Percentiles rank a stretch among this genome's conserved stretches.
phyloP scores from a whole-genome alignment of 176 grass and related monocot species.

The Dactylis glomerata region DNA sequence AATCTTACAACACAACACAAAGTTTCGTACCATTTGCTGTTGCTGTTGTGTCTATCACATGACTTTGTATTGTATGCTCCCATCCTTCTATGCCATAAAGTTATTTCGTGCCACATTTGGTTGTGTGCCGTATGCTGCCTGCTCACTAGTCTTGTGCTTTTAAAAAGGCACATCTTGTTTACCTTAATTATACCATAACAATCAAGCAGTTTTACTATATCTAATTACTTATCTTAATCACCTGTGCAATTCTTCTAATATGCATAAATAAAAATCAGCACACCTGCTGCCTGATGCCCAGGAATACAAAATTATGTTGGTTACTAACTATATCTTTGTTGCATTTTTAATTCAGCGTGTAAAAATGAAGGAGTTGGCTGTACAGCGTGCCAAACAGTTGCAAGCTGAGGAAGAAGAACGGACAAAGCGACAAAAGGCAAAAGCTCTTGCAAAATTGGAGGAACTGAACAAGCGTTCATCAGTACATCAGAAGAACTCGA shows the following conservation, averaged over 20 bases:
- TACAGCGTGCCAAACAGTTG: slow-evolving; percentile 76
- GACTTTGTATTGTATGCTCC: background rate
- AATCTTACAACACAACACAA: background rate
- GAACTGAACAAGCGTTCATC: slow-evolving; percentile 77
- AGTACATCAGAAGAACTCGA: slow-evolving; percentile 43
- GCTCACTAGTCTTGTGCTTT: background rate
- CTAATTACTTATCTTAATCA: slow-evolving; percentile 1
- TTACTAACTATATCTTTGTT: slow-evolving; percentile 32
- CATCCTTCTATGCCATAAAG: background rate
- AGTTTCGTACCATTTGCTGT: background rate
- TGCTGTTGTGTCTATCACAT: background rate
- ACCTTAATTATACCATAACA: background rate
- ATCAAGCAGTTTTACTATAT: background rate
- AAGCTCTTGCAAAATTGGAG: slow-evolving; percentile 92
- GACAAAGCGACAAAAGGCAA: slow-evolving; percentile 79
- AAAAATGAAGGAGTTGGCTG: slow-evolving; percentile 86
- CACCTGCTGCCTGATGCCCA: background rate
- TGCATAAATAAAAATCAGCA: background rate
- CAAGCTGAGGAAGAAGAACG: slow-evolving; percentile 91
- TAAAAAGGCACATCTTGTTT: background rate
- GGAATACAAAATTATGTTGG: background rate
- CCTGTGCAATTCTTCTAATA: slow-evolving; percentile 15
- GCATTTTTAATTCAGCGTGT: slow-evolving; percentile 50
- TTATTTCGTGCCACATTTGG: background rate
- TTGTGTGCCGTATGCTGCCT: background rate